Conservation (phyloP, 2,329 filamentous ascomycete genomes). For the Chaetothyriales sp. region DNA sequence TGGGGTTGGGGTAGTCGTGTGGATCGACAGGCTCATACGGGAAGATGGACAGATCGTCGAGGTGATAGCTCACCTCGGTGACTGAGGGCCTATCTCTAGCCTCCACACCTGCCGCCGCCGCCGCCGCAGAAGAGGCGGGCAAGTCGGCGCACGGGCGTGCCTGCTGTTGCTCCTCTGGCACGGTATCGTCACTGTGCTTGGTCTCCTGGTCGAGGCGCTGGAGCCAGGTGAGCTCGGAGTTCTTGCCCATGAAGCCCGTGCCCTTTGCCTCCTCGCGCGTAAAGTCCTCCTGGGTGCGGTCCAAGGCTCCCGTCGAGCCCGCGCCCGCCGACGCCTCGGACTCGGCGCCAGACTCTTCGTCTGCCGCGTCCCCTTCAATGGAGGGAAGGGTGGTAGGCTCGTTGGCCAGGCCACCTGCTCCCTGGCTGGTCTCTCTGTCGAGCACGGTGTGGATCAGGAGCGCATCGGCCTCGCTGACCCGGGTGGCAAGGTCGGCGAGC, state of each 20-base stretch:
- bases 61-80: slow-evolving; percentile 25
- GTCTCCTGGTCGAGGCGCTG: slow-evolving; percentile 29
- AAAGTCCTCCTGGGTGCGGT: slow-evolving; percentile 33
- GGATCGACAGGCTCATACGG: slow-evolving; percentile 28
- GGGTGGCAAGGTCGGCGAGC: slow-evolving; percentile 24
- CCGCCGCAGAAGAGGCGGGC: slow-evolving; percentile 11
- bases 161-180: slow-evolving; percentile 5
- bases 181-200: slow-evolving; percentile 21
- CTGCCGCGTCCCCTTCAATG: slow-evolving; percentile 17
- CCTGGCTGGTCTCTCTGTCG: slow-evolving; percentile 22
- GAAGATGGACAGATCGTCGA: slow-evolving; percentile 32
- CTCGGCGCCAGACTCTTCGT: slow-evolving; percentile 14
- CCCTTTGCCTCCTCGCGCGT: slow-evolving; percentile 26
- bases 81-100: slow-evolving; percentile 18
- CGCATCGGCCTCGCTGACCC: slow-evolving; percentile 23
- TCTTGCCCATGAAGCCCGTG: slow-evolving; percentile 34
- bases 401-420: slow-evolving; percentile 4
- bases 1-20: slow-evolving; percentile 29
- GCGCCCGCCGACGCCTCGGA: slow-evolving; percentile 16
- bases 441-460: slow-evolving; percentile 25
- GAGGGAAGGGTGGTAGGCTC: slow-evolving; percentile 4
- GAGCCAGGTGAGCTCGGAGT: slow-evolving; percentile 34
- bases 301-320: slow-evolving; percentile 32
- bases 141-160: slow-evolving; percentile 4
- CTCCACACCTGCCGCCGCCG: slow-evolving; percentile 17